Evolutionary conservation across 1,139 yeast genomes (phyloP).

Genomic region (Geotrichum bryndzae): DNA sequence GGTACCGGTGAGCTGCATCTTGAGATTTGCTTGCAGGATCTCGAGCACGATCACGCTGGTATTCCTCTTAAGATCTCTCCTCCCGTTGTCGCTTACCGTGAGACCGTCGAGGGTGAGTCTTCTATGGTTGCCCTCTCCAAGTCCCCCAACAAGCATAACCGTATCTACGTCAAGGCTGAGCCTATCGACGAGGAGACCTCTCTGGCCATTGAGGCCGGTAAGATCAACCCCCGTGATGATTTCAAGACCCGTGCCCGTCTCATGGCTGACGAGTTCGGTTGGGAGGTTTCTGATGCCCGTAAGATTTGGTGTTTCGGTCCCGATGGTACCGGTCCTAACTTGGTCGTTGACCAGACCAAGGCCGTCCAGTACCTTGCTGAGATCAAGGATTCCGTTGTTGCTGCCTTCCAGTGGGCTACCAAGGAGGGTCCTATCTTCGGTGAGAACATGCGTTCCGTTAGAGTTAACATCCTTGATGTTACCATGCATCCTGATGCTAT

Average conservation of each 20-base stretch:
- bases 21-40: slow-evolving; percentile 94
- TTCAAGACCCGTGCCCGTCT: slow-evolving; percentile 98
- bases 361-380: slow-evolving; percentile 98
- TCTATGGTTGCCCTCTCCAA: slow-evolving; percentile 95
- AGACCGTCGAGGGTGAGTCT: slow-evolving; percentile 91
- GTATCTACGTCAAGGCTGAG: slow-evolving; percentile 96
- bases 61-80: slow-evolving; percentile 96
- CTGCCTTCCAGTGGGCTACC: slow-evolving; percentile 99
- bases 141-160: slow-evolving; percentile 99
- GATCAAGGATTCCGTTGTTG: slow-evolving; percentile 98
- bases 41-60: slow-evolving; percentile 99
- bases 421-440: slow-evolving; percentile 99
- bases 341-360: slow-evolving; percentile 99
- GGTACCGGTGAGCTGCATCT: slow-evolving; percentile 99
- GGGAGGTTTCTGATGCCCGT: slow-evolving; percentile 99
- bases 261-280: slow-evolving; percentile 97
- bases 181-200: slow-evolving; percentile 93
- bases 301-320: slow-evolving; percentile 99
- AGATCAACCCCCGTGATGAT: slow-evolving; percentile 92
- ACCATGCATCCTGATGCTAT: slow-evolving; percentile 99
- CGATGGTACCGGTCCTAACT: slow-evolving; percentile 97
- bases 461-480: slow-evolving; percentile 98
- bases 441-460: slow-evolving; percentile 92
- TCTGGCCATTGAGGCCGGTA: slow-evolving; percentile 87
- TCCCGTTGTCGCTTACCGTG: slow-evolving; percentile 98